A percentile compares a stretch with the other conserved stretches of the same genome.
Evolutionary conservation across 2,329 filamentous ascomycete genomes (phyloP).

Genomic region (Albifimbria verrucaria): DNA sequence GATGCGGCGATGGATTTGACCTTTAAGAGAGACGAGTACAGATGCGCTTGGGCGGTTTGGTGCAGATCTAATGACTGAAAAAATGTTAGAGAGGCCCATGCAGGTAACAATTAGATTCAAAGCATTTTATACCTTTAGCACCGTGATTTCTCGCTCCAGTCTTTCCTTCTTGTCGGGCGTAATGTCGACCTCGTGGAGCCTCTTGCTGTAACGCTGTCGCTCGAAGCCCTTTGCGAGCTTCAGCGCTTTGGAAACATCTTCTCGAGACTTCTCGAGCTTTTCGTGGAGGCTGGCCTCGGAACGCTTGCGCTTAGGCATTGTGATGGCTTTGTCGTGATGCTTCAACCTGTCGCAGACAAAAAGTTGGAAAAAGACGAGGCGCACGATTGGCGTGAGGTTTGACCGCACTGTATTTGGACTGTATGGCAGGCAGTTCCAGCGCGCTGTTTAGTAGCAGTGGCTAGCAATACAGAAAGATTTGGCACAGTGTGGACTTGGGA

Average conservation of each 20-base stretch:
- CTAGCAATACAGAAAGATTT: too few relatives aligned
- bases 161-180: conserved; percentile 50
- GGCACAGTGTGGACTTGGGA: background rate
- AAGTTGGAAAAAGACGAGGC: too few relatives aligned
- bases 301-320: conserved; percentile 59
- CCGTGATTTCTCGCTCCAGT: conserved; percentile 58
- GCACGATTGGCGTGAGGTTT: too few relatives aligned
- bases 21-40: conserved; percentile 52
- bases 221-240: conserved; percentile 75
- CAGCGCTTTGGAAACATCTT: conserved; percentile 62
- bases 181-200: conserved; percentile 44
- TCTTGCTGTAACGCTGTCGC: conserved; percentile 69
- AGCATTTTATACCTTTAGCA: conserved; percentile 44
- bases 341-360: too few relatives aligned
- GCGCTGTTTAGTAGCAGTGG: too few relatives aligned
- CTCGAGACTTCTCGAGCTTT: conserved; percentile 52
- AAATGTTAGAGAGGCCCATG: background rate
- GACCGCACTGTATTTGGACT: too few relatives aligned
- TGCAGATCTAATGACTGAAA: conserved; percentile 53
- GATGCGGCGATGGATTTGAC: conserved; percentile 51
- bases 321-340: background rate
- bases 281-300: conserved; percentile 42
- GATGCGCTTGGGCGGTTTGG: conserved; percentile 53
- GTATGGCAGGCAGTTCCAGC: too few relatives aligned
- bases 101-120: background rate